Base-by-base conservation (phyloP, 2,329 filamentous ascomycete species). In the Penicillium sp. region DNA sequence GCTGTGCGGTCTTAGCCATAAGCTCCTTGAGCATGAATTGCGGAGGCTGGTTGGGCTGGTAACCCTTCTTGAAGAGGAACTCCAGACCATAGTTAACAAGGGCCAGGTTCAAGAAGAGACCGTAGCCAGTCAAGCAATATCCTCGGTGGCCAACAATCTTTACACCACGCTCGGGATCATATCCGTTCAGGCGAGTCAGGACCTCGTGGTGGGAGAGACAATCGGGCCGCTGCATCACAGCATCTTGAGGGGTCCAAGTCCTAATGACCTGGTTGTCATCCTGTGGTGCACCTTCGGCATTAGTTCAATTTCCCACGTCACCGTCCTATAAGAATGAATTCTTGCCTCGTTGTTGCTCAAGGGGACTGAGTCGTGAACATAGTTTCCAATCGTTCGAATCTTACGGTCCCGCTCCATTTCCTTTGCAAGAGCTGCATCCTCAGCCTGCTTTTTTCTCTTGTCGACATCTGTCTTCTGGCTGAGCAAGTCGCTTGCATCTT, bases 1-100 rank as follows among this genome's bases (percentile, higher is more conserved):
- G 86, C 78, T 99, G 95, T 2, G 95, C 95, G 0, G 95, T 99
- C 82, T 98, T 98, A 59, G 90, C 93, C 95, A 99, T 99, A 74
- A 91, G 89, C 50, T 96, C 90, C 75, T 90, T 90, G 61, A 93
- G 84, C 90, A 98, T 96, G 81, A 99, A 96, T 71, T 91, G 92
- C 1, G 93, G 93, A 1, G 93, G 89, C 71, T 95, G 90, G 63
- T 93, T 86, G 8, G 90, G 88, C 29, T 84, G 91, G 77, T 92
- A 96, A 55, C 90, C 92, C 75, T 88, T 90, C 68, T 85, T 82
- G 75, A 86, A 86, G 54, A 98, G 86, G 75, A 96, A 98, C 70
- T 96, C 89, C 48, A 97, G 82, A 52, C 93, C 93, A 73, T 98
- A 99, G 79, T 96, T 96, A 76, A 97, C 88, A 51, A 99, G 83